These are phyloP conservation scores for Ophiostoma populinum DNA, from an alignment of 2,329 filamentous ascomycete genomes.

Conservation along the genomic window DNA sequence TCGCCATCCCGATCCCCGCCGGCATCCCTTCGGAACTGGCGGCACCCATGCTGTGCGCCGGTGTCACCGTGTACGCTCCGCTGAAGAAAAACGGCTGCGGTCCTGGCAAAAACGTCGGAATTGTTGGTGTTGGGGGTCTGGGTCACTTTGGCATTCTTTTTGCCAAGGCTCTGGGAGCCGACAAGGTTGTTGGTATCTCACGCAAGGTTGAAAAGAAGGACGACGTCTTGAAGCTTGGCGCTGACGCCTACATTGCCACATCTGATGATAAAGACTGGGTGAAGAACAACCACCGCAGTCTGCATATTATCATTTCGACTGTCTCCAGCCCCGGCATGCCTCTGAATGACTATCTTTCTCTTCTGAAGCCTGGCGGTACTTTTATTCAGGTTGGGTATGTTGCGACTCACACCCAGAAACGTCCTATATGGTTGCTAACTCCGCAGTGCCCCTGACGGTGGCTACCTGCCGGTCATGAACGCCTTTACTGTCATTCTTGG, in stretches of 20 bases:
- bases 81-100: conserved; percentile 8
- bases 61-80: conserved; percentile 10
- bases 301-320: conserved; percentile 43
- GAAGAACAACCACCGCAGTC: conserved; percentile 27
- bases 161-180: conserved; percentile 11
- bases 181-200: conserved; percentile 11
- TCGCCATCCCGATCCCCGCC: conserved; percentile 18
- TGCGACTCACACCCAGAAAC: no score
- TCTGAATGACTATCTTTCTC: conserved; percentile 39
- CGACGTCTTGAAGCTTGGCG: conserved; percentile 10
- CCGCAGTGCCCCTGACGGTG: conserved; percentile 33
- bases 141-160: conserved; percentile 12
- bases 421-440: not conserved
- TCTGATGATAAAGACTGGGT: conserved; percentile 37
- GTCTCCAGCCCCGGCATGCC: conserved; percentile 41
- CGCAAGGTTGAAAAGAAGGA: conserved; percentile 7
- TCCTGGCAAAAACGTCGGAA: conserved; percentile 11
- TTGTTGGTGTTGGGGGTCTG: conserved; percentile 12
- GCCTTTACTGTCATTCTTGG: conserved; percentile 42
- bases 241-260: conserved; percentile 16
- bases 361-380: conserved; percentile 50
- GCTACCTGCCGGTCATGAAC: conserved; percentile 24
- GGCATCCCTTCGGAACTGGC: conserved; percentile 11
- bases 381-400: conserved; percentile 44
- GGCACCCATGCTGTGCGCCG: conserved; percentile 13